These are phyloP conservation scores for Xylariales sp. DNA, from an alignment of 2,329 filamentous ascomycete genomes.

Conservation along the genomic window DNA sequence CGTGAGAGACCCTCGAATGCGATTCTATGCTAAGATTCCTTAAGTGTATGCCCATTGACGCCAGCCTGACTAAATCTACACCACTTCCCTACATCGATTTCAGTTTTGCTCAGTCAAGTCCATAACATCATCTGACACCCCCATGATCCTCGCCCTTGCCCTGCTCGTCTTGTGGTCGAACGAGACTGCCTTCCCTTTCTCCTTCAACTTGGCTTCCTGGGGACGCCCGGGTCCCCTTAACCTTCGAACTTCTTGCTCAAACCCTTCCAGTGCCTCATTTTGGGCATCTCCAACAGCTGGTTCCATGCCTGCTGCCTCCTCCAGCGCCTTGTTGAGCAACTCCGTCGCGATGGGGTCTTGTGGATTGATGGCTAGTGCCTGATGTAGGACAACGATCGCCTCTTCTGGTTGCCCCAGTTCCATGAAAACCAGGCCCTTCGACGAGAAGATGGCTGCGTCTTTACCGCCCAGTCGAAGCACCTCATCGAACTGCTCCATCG, in stretches of 20 bases:
- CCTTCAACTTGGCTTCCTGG: not conserved
- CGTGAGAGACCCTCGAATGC: not conserved
- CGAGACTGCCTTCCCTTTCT: constrained; percentile 5
- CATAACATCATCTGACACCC: constrained; percentile 10
- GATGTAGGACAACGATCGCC: constrained; percentile 77
- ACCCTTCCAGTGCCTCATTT: constrained; percentile 8
- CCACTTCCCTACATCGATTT: too few species aligned
- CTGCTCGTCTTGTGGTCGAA: constrained; percentile 5
- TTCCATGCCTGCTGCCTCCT: constrained; percentile 50
- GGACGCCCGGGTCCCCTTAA: constrained; percentile 4
- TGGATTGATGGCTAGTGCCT: constrained; percentile 72
- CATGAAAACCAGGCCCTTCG: constrained; percentile 79
- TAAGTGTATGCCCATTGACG: constrained; percentile 4
- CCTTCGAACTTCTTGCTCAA: constrained; percentile 9
- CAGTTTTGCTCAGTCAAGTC: too few species aligned
- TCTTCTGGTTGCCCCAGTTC: constrained; percentile 71
- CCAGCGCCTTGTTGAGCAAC: constrained; percentile 66
- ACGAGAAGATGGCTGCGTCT: constrained; percentile 71
- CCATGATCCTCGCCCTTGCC: constrained; percentile 9
- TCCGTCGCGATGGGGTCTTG: constrained; percentile 81
- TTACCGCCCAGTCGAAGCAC: constrained; percentile 79
- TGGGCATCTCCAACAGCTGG: constrained; percentile 11
- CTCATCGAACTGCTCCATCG: constrained; percentile 78
- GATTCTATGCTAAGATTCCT: not conserved
- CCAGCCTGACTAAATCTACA: constrained; percentile 1